Percentiles rank a stretch among this genome's conserved stretches.
Conservation (phyloP, 2,329 filamentous ascomycete genomes). For the Trichoderma hamatum region DNA sequence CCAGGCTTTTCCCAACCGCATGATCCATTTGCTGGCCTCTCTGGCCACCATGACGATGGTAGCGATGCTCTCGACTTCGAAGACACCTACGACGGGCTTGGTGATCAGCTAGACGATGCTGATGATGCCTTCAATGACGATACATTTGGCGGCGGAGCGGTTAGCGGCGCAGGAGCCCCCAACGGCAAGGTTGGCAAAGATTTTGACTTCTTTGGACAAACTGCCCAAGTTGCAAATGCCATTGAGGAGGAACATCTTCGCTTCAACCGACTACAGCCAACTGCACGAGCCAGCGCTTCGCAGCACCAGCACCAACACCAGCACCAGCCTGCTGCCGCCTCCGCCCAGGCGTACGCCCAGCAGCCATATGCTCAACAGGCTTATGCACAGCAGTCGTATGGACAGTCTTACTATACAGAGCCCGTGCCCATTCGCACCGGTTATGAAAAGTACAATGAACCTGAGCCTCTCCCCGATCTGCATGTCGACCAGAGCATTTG, state of each 20-base stretch:
- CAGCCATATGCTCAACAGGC: slow-evolving; percentile 34
- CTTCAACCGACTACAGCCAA: slow-evolving; percentile 73
- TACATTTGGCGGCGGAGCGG: slow-evolving; percentile 68
- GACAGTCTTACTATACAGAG: slow-evolving; percentile 37
- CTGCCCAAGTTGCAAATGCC: slow-evolving; percentile 80
- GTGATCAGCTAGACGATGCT: slow-evolving; percentile 85
- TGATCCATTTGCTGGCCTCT: slow-evolving; percentile 87
- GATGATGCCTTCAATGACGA: slow-evolving; percentile 97
- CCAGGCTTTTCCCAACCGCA: slow-evolving; percentile 80
- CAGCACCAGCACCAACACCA: slow-evolving; percentile 39
- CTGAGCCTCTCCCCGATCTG: slow-evolving; percentile 83
- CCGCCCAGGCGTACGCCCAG: slow-evolving; percentile 35
- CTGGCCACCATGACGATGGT: slow-evolving; percentile 62
- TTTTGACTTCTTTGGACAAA: slow-evolving; percentile 96
- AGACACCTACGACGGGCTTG: slow-evolving; percentile 94
- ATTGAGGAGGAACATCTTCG: slow-evolving; percentile 90
- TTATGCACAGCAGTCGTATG: slow-evolving; percentile 23
- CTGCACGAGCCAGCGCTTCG: slow-evolving; percentile 42
- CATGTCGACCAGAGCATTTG: slow-evolving; percentile 93
- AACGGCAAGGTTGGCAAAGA: slow-evolving; percentile 75
- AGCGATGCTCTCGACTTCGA: slow-evolving; percentile 77
- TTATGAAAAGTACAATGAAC: slow-evolving; percentile 88
- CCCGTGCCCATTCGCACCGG: slow-evolving; percentile 75
- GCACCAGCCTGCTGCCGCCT: slow-evolving; percentile 37
- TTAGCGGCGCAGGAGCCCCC: slow-evolving; percentile 38